Conservation (phyloP, 768 basidiomycete species). For the Xerocomellus dryophilus region DNA sequence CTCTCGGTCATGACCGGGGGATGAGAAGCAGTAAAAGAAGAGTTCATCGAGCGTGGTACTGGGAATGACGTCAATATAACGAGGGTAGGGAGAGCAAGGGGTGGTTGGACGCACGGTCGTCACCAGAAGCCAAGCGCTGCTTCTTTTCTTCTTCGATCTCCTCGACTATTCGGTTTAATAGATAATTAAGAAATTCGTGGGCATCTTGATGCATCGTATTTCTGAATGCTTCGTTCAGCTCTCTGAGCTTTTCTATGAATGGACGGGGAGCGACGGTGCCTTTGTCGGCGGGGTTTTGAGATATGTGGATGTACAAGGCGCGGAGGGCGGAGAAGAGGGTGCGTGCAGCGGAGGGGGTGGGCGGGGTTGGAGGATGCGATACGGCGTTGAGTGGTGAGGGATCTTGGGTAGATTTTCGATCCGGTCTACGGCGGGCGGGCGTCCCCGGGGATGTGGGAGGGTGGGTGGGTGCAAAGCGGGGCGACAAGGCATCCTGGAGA, state of each 20-base stretch:
- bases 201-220: conserved; percentile 96
- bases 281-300: conserved; percentile 69
- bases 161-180: conserved; percentile 90
- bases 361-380: conserved; percentile 34
- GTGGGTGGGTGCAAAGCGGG: conserved; percentile 21
- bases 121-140: conserved; percentile 43
- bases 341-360: conserved; percentile 59
- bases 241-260: conserved; percentile 91
- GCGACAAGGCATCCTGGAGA: conserved; percentile 33
- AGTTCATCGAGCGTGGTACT: conserved; percentile 63
- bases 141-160: conserved; percentile 78
- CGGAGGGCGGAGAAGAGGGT: conserved; percentile 91
- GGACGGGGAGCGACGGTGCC: conserved; percentile 88
- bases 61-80: conserved; percentile 6
- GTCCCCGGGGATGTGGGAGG: conserved; percentile 27
- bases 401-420: conserved; percentile 47
- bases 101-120: conserved; percentile 57
- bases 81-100: not conserved
- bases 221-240: conserved; percentile 88
- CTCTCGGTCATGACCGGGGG: conserved; percentile 41
- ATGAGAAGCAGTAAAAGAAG: conserved; percentile 47
- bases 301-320: conserved; percentile 84
- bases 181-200: conserved; percentile 94
- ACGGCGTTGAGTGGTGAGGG: conserved; percentile 26
- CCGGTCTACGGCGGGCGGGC: conserved; percentile 51